These are phyloP conservation scores for Lithohypha guttulata DNA, from an alignment of 2,329 filamentous ascomycete species.

Conservation along the genomic window DNA sequence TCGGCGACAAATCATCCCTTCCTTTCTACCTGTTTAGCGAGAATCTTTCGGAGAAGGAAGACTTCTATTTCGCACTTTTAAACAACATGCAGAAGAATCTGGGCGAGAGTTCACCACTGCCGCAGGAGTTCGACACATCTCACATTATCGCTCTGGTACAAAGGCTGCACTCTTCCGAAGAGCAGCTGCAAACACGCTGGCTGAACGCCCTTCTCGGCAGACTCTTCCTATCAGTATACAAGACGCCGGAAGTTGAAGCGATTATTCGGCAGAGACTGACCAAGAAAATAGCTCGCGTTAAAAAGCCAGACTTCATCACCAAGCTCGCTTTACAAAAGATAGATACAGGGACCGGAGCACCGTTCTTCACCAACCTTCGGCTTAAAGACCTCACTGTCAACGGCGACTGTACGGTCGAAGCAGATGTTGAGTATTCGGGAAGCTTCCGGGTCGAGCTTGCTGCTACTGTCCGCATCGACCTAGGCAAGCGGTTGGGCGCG, in stretches of 20 bases:
- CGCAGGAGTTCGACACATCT: constrained; percentile 68
- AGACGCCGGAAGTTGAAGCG: constrained; percentile 68
- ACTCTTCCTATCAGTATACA: constrained; percentile 78
- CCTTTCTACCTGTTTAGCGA: constrained; percentile 93
- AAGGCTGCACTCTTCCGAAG: constrained; percentile 79
- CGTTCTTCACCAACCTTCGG: constrained; percentile 77
- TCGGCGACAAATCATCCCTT: constrained; percentile 50
- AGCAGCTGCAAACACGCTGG: constrained; percentile 84
- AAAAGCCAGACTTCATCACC: constrained; percentile 81
- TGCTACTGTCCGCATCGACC: constrained; percentile 83
- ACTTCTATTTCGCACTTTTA: constrained; percentile 91
- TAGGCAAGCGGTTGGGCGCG: constrained; percentile 78
- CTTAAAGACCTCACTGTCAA: constrained; percentile 84
- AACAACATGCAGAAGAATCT: constrained; percentile 65
- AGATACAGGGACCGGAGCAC: constrained; percentile 74
- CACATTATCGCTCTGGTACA: constrained; percentile 86
- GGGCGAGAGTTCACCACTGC: constrained; percentile 51
- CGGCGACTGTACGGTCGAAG: constrained; percentile 77
- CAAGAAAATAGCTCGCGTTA: constrained; percentile 91
- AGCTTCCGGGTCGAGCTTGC: constrained; percentile 83
- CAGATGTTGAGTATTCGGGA: constrained; percentile 78
- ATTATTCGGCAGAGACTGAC: constrained; percentile 76
- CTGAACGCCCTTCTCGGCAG: constrained; percentile 84
- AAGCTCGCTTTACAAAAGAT: constrained; percentile 73
- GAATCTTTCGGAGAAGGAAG: constrained; percentile 91